Percentiles rank a stretch among this genome's conserved stretches.
These are phyloP conservation scores for Amorphotheca resinae DNA, from an alignment of 495 filamentous ascomycete species.

Conservation along the genomic window DNA sequence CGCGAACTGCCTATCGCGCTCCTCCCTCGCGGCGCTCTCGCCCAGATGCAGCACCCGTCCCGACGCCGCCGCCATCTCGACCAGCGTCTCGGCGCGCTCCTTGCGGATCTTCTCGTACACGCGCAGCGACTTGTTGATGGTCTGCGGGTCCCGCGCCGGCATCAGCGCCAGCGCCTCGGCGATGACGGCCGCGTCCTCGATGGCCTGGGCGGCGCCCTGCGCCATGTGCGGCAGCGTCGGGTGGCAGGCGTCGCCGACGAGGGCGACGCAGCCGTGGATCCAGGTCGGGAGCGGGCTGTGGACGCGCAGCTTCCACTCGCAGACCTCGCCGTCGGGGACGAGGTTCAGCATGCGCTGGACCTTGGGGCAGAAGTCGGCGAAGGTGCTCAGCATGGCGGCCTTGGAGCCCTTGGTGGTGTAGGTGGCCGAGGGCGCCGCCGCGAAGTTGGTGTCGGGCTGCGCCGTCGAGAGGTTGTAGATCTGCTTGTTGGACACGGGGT, in stretches of 20 bases:
- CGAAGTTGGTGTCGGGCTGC: slow-evolving; percentile 64
- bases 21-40: slow-evolving; percentile 59
- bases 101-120: slow-evolving; percentile 66
- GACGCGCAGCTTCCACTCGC: slow-evolving; percentile 66
- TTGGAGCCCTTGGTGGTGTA: slow-evolving; percentile 68
- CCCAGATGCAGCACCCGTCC: slow-evolving; percentile 60
- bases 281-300: slow-evolving; percentile 59
- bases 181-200: slow-evolving; percentile 65
- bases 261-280: slow-evolving; percentile 49
- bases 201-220: slow-evolving; percentile 70
- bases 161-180: slow-evolving; percentile 46
- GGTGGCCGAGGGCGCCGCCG: slow-evolving; percentile 54
- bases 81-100: slow-evolving; percentile 54
- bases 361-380: slow-evolving; percentile 58
- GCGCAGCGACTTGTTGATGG: slow-evolving; percentile 49
- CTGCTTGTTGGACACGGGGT: slow-evolving; percentile 57
- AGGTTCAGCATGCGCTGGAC: slow-evolving; percentile 60
- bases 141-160: slow-evolving; percentile 36
- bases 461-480: slow-evolving; percentile 71
- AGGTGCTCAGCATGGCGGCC: slow-evolving; percentile 51
- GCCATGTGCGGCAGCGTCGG: slow-evolving; percentile 57
- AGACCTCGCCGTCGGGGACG: slow-evolving; percentile 68
- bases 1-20: slow-evolving; percentile 59
- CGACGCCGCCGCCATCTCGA: slow-evolving; percentile 53
- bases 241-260: slow-evolving; percentile 70